These are phyloP conservation scores for Diaporthe sp. DNA, from an alignment of 2,329 filamentous ascomycete species.

Conservation along the genomic window DNA sequence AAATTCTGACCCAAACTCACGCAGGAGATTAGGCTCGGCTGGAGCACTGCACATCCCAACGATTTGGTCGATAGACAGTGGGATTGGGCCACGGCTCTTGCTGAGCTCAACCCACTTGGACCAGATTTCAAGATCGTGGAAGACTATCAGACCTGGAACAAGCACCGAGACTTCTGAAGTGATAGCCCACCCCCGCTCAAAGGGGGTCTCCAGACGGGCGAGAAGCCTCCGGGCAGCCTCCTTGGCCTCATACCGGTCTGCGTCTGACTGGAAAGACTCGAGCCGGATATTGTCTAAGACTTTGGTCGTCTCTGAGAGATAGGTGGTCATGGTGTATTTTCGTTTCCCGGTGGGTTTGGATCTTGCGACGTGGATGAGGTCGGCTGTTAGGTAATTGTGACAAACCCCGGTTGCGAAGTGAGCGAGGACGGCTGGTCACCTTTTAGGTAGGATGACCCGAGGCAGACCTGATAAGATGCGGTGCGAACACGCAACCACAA, in stretches of 20 bases:
- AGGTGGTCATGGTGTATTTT: background rate
- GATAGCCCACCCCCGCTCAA: slow-evolving; percentile 50
- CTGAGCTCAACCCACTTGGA: slow-evolving; percentile 46
- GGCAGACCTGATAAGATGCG: background rate
- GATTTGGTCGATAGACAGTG: slow-evolving; percentile 48
- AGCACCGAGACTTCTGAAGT: slow-evolving; percentile 49
- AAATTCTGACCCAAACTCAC: slow-evolving; percentile 38
- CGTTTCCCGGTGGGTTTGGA: background rate
- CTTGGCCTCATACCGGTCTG: slow-evolving; percentile 7
- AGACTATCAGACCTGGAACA: slow-evolving; percentile 48
- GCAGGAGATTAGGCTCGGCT: slow-evolving; percentile 49
- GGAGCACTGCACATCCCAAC: slow-evolving; percentile 45
- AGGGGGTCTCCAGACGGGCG: slow-evolving; percentile 47
- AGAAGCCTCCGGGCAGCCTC: slow-evolving; percentile 27
- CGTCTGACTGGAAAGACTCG: background rate
- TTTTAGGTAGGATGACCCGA: background rate
- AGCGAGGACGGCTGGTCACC: background rate
- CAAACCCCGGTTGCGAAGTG: background rate
- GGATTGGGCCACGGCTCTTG: slow-evolving; percentile 43
- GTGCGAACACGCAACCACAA: background rate
- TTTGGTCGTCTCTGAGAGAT: background rate
- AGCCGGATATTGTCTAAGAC: background rate
- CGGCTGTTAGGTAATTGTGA: slow-evolving; percentile 21
- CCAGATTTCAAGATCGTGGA: slow-evolving; percentile 50
- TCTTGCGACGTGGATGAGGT: background rate